Percentiles rank a stretch among this genome's conserved stretches.
Conservation (phyloP, 257 asterid species). For the Scutellaria galericulata region DNA sequence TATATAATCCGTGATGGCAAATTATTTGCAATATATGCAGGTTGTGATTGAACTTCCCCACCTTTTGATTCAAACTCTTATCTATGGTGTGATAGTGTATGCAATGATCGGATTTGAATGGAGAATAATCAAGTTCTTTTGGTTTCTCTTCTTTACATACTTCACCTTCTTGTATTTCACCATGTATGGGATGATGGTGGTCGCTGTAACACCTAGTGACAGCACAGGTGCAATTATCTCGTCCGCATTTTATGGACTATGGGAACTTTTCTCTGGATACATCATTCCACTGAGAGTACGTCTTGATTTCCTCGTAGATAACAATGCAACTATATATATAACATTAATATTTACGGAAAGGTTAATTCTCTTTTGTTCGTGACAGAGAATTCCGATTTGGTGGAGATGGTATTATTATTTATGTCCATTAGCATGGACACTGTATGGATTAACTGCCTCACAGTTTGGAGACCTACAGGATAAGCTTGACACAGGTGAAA, state of each 20-base stretch:
- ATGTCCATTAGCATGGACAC: constrained; percentile 64
- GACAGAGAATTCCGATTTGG: constrained; percentile 79
- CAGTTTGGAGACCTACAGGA: constrained; percentile 58
- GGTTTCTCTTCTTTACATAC: constrained; percentile 71
- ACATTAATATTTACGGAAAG: background rate
- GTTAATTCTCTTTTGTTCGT: background rate
- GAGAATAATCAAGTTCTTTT: constrained; percentile 61
- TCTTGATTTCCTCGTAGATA: background rate
- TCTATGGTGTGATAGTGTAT: constrained; percentile 60
- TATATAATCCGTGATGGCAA: background rate
- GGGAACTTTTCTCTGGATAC: constrained; percentile 83
- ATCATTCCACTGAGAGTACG: constrained; percentile 65
- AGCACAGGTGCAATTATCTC: constrained; percentile 61
- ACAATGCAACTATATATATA: background rate
- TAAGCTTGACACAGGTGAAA: constrained; percentile 44
- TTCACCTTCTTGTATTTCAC: constrained; percentile 78
- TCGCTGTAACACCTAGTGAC: constrained; percentile 71
- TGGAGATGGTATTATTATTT: constrained; percentile 73
- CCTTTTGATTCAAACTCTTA: constrained; percentile 53
- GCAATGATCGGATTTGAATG: constrained; percentile 80
- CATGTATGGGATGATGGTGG: constrained; percentile 72
- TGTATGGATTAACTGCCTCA: constrained; percentile 63
- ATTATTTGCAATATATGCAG: constrained; percentile 37
- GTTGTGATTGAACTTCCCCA: constrained; percentile 65
- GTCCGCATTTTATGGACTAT: constrained; percentile 53